Base-by-base conservation (phyloP, 306 rosid species). In the Clitoria ternatea region DNA sequence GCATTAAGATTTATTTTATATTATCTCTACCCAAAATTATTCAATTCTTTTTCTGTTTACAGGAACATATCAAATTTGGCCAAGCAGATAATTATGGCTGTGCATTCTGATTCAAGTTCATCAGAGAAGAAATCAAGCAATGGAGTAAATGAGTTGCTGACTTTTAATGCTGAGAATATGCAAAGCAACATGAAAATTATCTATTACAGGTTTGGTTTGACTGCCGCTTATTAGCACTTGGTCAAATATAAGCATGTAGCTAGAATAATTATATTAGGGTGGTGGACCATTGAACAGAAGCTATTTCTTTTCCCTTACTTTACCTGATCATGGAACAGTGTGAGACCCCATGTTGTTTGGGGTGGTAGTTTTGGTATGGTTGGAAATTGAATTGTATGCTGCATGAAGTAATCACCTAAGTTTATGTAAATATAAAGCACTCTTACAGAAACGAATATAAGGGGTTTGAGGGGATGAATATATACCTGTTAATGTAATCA, bases 81-180 rank as follows among this genome's bases (percentile, higher is more conserved):
- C 19, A 61, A 24, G 59, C 52, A 44, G 80, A 85, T 77, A 15
- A 77, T 40, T 45, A 94, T 94, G 97, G 95, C 83, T 57, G 92
- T 77, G 62, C 86, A 81, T 69, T 71, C 71, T n/a, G 91, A 85
- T 47, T 80, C 85, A 13, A 73, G 75, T 78, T 71, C 84, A 37
- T 77, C 80, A 15, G 92, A 69, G 71, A 94, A 87, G 85, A 94
- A 94, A 81, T 80, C 88, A 56, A 63, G 82, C 76, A 90, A 85
- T 10, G 84, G 80, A 42, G 4, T 68, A 50, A 78, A 81, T 75
- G 96, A 84, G 49, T 39, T 89, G 47, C 84, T 88, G 33, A 86
- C 87, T 69, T 88, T 89, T 68, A 91, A 87, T 83, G 86, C 90
- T 22, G 99, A 94, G 84, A 90, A 88, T 82, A 69, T 94, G 92